Base-by-base conservation (phyloP, 1,139 yeast species). In the Magnusiomyces tetraspermus region DNA sequence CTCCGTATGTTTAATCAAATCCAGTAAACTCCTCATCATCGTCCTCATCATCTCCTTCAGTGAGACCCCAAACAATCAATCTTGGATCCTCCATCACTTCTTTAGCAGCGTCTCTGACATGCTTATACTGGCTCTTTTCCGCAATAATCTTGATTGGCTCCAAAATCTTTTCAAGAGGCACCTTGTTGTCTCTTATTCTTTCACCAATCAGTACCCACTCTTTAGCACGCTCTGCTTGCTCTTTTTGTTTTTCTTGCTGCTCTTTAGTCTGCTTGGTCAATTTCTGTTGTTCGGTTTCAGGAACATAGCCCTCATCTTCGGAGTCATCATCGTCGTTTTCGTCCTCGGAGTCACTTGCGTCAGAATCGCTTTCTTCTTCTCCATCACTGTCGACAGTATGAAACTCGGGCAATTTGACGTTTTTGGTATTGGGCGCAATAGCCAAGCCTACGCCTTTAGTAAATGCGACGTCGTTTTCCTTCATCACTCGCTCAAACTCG, bases 401-500 rank as follows among this genome's bases (percentile, higher is more conserved):
- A 37, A 33, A 46, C 37, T 36, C 49, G 4, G 49, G 49, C 13
- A 45, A 24, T 28, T 45, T 30, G 4, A 71, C 76, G 45, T 17
- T 31, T 24, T 33, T 46, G 13, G 40, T 36, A 33, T 19, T 46
- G 31, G 41, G 45, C 5, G 31, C 28, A 23, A 42, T 21, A 3
- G 26, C 30, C 15, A 37, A 23, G 3, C 26, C 37, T 3, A 45
- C 36, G 17, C 49, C 49, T 37, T 46, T 46, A 5, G 49, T 37
- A 24, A 46, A 46, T 5, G 42, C 19, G 5, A 37, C 22, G 21
- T 46, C 49, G 43, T 31, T 36, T 33, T 72, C 78, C 56, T 79
- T 78, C 53, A 84, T 66, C 10, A 83, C 78, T 57, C 76, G 76
- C 62, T 84, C 95, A 59, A 92, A 72, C 68, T 92, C 98, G 62